Evolutionary conservation across 2,329 filamentous ascomycete species (phyloP).

Genomic region (Coleophoma eucalyptorum): DNA sequence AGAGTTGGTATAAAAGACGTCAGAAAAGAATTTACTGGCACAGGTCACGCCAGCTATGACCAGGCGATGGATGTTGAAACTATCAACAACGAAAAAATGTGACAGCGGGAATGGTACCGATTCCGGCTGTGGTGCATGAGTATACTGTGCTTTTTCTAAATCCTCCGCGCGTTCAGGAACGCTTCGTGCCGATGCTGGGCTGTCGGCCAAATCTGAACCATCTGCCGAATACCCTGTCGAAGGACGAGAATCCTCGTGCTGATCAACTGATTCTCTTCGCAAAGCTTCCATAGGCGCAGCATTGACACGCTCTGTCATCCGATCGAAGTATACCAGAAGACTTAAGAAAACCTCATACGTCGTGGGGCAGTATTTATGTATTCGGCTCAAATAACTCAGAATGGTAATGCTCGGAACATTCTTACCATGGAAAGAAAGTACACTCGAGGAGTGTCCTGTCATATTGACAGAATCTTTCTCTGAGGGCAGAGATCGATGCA

Average conservation of each 20-base stretch:
- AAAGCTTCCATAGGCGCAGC: conserved; percentile 69
- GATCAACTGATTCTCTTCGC: conserved; percentile 32
- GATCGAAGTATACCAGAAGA: conserved; percentile 93
- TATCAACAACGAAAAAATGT: conserved; percentile 91
- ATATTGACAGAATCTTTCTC: conserved; percentile 51
- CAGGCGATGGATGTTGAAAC: conserved; percentile 95
- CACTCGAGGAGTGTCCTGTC: conserved; percentile 63
- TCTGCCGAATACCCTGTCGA: conserved; percentile 23
- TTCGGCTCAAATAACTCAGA: conserved; percentile 88
- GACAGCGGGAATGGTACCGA: conserved; percentile 37
- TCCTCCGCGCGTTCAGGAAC: conserved; percentile 21
- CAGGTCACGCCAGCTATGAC: conserved; percentile 97
- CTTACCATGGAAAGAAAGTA: conserved; percentile 95
- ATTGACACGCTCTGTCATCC: conserved; percentile 97
- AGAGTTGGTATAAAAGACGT: conserved; percentile 99
- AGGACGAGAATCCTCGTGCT: conserved; percentile 18
- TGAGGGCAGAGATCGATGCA: conserved; percentile 70
- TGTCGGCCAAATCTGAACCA: conserved; percentile 25
- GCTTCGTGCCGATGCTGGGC: conserved; percentile 17
- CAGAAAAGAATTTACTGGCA: conserved; percentile 98
- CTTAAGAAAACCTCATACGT: conserved; percentile 98
- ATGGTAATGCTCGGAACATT: conserved; percentile 98
- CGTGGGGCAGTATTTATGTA: conserved; percentile 98
- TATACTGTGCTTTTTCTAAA: conserved; percentile 21
- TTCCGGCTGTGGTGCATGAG: conserved; percentile 18